phyloP scores from a whole-genome alignment of 2,329 filamentous ascomycete species.

The Colletotrichum sojae region DNA sequence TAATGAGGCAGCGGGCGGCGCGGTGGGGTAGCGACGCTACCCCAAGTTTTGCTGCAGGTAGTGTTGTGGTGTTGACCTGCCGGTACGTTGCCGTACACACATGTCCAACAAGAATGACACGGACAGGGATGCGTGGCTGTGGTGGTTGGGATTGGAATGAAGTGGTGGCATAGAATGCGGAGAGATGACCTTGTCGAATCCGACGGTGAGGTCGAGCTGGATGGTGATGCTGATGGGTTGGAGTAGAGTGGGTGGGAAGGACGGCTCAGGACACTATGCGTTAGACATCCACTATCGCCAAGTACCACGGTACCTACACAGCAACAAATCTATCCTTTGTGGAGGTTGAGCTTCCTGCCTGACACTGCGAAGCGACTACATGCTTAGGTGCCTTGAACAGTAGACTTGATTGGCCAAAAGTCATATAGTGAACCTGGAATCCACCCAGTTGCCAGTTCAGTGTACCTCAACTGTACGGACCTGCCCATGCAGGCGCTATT shows the following conservation, averaged over 20 bases:
- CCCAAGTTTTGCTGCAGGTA: constrained; percentile 31
- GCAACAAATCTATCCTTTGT: too few species aligned
- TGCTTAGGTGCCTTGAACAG: too few species aligned
- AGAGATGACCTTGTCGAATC: constrained; percentile 13
- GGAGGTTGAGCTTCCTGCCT: too few species aligned
- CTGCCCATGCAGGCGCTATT: too few species aligned
- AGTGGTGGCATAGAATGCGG: constrained; percentile 14
- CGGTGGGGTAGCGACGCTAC: constrained; percentile 12
- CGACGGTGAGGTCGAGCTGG: constrained; percentile 14
- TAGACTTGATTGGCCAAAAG: too few species aligned
- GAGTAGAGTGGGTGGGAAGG: not conserved
- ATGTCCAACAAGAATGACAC: not conserved
- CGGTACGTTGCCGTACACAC: constrained; percentile 25
- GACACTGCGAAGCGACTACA: too few species aligned
- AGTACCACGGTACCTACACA: too few species aligned
- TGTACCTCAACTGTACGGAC: too few species aligned
- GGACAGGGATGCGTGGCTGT: constrained; percentile 4
- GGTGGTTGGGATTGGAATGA: not conserved
- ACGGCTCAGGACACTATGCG: not conserved
- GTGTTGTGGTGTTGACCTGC: not conserved
- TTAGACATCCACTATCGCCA: not conserved
- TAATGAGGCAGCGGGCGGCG: not conserved
- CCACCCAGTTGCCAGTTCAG: too few species aligned
- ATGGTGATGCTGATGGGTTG: not conserved
- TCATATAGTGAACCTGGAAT: too few species aligned